A percentile compares a stretch with the other conserved stretches of the same genome.
Evolutionary conservation across 768 basidiomycete species (phyloP).

Genomic region (Lactarius hengduanensis): DNA sequence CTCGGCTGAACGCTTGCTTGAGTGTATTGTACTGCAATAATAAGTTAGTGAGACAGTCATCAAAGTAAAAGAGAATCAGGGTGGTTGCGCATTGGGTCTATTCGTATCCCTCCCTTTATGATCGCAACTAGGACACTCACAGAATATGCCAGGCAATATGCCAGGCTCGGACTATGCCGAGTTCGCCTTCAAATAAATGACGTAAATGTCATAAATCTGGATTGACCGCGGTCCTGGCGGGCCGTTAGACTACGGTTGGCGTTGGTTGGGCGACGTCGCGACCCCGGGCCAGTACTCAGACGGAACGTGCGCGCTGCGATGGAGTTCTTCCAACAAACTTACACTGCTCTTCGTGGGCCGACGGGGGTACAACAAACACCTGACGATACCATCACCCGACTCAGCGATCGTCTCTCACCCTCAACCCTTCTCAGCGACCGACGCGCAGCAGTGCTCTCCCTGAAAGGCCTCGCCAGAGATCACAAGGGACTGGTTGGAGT

Average conservation of each 20-base stretch:
- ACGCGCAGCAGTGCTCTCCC: conserved; percentile 86
- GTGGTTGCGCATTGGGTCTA: neutral
- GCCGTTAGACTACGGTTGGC: neutral
- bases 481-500: conserved; percentile 88
- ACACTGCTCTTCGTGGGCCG: conserved; percentile 81
- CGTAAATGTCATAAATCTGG: neutral
- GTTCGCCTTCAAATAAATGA: neutral
- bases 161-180: too few species aligned
- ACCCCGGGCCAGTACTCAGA: neutral
- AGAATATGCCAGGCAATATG: too few species aligned
- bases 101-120: too few species aligned
- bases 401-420: conserved; percentile 90
- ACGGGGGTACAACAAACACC: conserved; percentile 82
- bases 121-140: too few species aligned
- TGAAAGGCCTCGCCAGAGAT: conserved; percentile 91
- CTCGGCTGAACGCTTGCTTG: neutral
- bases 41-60: neutral
- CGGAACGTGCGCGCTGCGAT: conserved; percentile 38
- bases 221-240: neutral
- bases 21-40: neutral
- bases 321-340: conserved; percentile 86
- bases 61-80: neutral
- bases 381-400: conserved; percentile 79
- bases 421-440: conserved; percentile 87
- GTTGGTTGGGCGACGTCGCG: neutral